Evolutionary conservation across 768 basidiomycete species (phyloP).

Genomic region (Rhizopogon rudus): DNA sequence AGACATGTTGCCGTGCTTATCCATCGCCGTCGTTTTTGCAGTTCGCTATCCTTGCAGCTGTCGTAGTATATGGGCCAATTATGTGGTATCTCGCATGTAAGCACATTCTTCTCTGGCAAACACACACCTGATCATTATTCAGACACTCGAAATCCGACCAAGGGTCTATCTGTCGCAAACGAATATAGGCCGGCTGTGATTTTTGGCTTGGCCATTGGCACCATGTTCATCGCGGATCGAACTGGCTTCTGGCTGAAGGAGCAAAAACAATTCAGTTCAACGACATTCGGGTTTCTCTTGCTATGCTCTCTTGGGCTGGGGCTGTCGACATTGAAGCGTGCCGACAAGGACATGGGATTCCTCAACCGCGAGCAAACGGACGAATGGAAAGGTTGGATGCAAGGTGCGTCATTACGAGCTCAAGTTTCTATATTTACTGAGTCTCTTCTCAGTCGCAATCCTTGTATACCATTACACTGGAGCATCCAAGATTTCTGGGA

Average conservation of each 20-base stretch:
- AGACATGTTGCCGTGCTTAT: conserved; percentile 80
- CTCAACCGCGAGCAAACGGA: conserved; percentile 91
- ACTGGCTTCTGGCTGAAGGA: conserved; percentile 86
- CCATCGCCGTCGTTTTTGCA: conserved; percentile 60
- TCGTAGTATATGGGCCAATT: conserved; percentile 50
- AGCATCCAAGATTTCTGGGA: conserved; percentile 87
- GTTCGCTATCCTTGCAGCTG: conserved; percentile 40
- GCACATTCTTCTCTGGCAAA: conserved; percentile 10
- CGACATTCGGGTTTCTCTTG: conserved; percentile 60
- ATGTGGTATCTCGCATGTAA: conserved; percentile 33
- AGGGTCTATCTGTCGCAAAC: conserved; percentile 11
- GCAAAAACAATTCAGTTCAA: conserved; percentile 75
- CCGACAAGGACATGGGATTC: conserved; percentile 83
- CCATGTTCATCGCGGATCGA: conserved; percentile 80
- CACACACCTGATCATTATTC: conserved; percentile 6
- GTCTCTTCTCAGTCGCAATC: conserved; percentile 59
- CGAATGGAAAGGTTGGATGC: conserved; percentile 99
- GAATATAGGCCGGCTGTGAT: conserved; percentile 41
- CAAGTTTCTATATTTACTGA: background rate
- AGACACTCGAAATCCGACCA: conserved; percentile 11
- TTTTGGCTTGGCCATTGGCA: conserved; percentile 59
- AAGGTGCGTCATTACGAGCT: conserved; percentile 47
- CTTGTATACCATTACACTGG: conserved; percentile 91
- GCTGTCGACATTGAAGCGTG: conserved; percentile 57
- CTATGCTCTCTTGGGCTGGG: conserved; percentile 53